A percentile compares a stretch with the other conserved stretches of the same genome.
phyloP scores from a whole-genome alignment of 116 monocot species.

The Thalassia testudinum region DNA sequence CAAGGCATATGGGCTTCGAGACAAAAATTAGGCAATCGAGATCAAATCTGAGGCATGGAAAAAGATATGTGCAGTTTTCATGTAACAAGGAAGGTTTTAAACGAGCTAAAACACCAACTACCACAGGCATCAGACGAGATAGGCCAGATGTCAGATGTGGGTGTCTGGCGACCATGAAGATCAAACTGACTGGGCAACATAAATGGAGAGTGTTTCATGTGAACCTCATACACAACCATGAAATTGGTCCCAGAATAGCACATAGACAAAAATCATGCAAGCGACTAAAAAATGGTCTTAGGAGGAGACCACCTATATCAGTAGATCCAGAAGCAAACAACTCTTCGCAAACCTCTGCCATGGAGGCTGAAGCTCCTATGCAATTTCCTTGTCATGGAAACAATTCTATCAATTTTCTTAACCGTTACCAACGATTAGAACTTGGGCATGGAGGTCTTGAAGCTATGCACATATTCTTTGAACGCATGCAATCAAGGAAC shows the following conservation, averaged over 20 bases:
- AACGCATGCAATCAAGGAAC: not conserved
- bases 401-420: not conserved
- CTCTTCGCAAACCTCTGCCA: too few relatives aligned
- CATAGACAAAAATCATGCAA: not conserved
- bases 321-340: slow-evolving; percentile 9
- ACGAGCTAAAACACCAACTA: not conserved
- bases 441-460: not conserved
- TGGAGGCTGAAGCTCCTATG: not conserved
- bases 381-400: not conserved
- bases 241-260: not conserved
- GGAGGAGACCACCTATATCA: not conserved
- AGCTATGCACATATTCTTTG: not conserved
- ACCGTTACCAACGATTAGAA: not conserved
- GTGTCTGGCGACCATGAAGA: not conserved
- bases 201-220: slow-evolving; percentile 1
- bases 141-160: slow-evolving; percentile 1
- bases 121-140: not conserved
- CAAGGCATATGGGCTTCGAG: not conserved
- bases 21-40: not conserved
- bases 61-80: not conserved
- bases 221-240: not conserved
- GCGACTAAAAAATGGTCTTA: not conserved
- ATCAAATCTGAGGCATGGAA: not conserved
- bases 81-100: slow-evolving; percentile 1
- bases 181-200: not conserved